Evolutionary conservation across 768 basidiomycete genomes (phyloP).

Genomic region (Sistotremastrum niveocremeum): DNA sequence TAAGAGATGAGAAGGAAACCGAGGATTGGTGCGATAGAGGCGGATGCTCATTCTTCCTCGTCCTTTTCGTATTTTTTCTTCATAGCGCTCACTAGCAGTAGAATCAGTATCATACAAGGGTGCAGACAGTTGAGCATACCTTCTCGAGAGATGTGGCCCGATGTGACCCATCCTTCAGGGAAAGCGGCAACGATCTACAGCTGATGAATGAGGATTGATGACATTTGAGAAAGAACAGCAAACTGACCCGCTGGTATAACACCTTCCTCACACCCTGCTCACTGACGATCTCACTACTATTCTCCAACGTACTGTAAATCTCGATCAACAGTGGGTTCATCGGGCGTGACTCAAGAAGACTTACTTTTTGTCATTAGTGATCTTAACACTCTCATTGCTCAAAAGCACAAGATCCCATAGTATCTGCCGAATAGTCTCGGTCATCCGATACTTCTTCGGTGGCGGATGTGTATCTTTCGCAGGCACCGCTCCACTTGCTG

Average conservation of each 20-base stretch:
- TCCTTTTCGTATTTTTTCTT: conserved; percentile 74
- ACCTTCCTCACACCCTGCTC: conserved; percentile 71
- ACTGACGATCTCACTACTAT: conserved; percentile 56
- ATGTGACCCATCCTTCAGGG: conserved; percentile 75
- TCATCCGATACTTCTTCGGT: conserved; percentile 62
- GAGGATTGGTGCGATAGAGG: too few relatives aligned
- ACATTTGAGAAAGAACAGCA: neutral
- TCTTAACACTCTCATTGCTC: conserved; percentile 70
- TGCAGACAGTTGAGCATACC: conserved; percentile 30
- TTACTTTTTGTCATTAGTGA: conserved; percentile 23
- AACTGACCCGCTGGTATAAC: conserved; percentile 60
- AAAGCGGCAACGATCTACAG: conserved; percentile 58
- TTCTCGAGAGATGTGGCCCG: conserved; percentile 77
- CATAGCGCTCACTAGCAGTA: conserved; percentile 57
- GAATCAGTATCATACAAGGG: neutral
- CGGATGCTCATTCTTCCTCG: conserved; percentile 38
- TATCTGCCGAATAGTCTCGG: conserved; percentile 64
- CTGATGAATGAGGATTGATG: conserved; percentile 10
- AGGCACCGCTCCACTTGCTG: neutral
- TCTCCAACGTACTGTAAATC: conserved; percentile 36
- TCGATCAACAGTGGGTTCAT: neutral
- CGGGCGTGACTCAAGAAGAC: conserved; percentile 1
- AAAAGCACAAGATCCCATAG: conserved; percentile 73
- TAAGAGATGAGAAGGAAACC: too few relatives aligned
- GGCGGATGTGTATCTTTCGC: conserved; percentile 43